Base-by-base conservation (phyloP, 2,329 filamentous ascomycete genomes). In the Curvularia spicifera region DNA sequence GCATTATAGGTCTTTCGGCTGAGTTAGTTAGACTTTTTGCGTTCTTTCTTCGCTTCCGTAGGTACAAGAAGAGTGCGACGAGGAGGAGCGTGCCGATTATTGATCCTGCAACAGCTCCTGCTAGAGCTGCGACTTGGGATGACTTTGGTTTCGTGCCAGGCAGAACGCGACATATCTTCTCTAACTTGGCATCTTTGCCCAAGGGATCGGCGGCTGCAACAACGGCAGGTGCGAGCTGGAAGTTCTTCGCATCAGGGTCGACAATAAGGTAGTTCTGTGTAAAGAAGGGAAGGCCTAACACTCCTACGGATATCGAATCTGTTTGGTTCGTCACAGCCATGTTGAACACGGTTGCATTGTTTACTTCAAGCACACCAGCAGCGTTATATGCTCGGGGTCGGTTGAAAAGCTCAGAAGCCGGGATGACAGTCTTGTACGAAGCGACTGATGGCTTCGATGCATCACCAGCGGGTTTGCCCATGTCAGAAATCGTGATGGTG, bases 221-320 rank as follows among this genome's bases (percentile, higher is more conserved):
- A 5, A 66, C 56, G 5, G 63, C 63, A 12, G 61, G 63, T 10
- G 63, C 63, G 35, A 66, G 46, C 24, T 66, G 61, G 43, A 64
- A 66, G 44, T 54, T 66, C n/a, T 51, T 52, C 8, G 58, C 61
- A 18, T 66, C 63, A 4, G 63, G 61, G 35, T 66, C 59, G 42
- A 66, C 61, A 9, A 66, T 53, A 40, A 66, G 61, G 47, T 66
- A 66, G 43, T 66, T 66, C 31, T 66, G 63, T 3, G 61, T 66
- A 54, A 66, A 66, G 46, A 66, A 66, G 13, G 63, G 63, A 2
- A 66, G 47, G 2, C 63, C 63, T 2, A 66, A 39, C 10, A 59
- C 56, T 24, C 55, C 61, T 7, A 62, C 33, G 9, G 29, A 57
- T 12, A 56, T 47, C 6, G 56, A 24, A 0, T 44, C 45, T 15